Evolutionary conservation across 176 grass and related monocot species (phyloP).

Genomic region (Leersia perrieri): DNA sequence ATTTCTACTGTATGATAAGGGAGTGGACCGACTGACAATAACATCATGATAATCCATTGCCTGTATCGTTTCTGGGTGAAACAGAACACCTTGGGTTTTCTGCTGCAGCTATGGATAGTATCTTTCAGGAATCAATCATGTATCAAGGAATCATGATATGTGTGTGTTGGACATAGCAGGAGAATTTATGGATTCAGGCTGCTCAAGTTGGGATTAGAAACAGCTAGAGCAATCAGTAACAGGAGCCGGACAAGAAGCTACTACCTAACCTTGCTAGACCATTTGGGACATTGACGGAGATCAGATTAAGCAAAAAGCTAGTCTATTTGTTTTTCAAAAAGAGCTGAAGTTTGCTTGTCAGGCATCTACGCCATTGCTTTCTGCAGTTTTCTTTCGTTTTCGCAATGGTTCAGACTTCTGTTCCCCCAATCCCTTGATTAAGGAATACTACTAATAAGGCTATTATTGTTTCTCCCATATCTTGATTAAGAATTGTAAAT

Average conservation of each 20-base stretch:
- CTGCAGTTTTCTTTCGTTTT: not conserved
- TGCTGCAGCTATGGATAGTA: not conserved
- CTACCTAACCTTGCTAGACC: not conserved
- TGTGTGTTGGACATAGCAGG: not conserved
- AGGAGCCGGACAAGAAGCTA: not conserved
- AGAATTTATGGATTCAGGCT: not conserved
- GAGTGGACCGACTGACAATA: slow-evolving; percentile 15
- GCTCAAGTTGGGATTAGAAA: not conserved
- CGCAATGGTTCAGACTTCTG: not conserved
- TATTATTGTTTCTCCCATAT: not conserved
- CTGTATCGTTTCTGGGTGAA: slow-evolving; percentile 10
- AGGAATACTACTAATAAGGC: not conserved
- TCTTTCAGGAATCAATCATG: not conserved
- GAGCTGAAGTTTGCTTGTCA: slow-evolving; percentile 3
- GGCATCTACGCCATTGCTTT: slow-evolving; percentile 14
- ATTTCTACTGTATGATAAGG: slow-evolving; percentile 22
- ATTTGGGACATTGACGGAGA: not conserved
- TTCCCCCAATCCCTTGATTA: not conserved
- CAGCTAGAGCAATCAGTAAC: slow-evolving; percentile 4
- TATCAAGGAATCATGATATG: not conserved
- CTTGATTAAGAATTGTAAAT: not conserved
- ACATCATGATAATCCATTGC: not conserved
- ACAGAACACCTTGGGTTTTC: not conserved
- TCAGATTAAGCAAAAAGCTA: not conserved
- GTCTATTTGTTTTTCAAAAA: not conserved